These are phyloP conservation scores for Pterocarpus santalinus DNA, from an alignment of 306 rosid genomes.

Conservation along the genomic window DNA sequence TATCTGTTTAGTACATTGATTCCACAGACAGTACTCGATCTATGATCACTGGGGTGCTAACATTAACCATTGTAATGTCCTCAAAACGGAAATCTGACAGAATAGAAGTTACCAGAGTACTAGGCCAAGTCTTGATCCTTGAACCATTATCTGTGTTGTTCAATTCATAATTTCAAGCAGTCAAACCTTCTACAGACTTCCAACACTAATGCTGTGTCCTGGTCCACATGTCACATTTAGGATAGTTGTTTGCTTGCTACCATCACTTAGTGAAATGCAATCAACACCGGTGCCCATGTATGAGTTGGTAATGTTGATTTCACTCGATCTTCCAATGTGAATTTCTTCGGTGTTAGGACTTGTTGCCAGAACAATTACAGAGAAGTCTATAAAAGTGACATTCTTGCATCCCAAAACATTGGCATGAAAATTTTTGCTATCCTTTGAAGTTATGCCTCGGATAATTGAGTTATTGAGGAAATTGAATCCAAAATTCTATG, in stretches of 20 bases:
- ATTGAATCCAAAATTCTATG: conserved; percentile 48
- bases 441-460: conserved; percentile 24
- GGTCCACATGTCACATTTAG: conserved; percentile 48
- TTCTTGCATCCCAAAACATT: conserved; percentile 35
- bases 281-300: conserved; percentile 56
- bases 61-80: conserved; percentile 55
- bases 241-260: conserved; percentile 22
- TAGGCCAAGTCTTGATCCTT: conserved; percentile 61
- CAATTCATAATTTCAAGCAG: conserved; percentile 32
- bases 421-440: conserved; percentile 3
- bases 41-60: conserved; percentile 51
- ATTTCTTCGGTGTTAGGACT: conserved; percentile 64
- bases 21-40: conserved; percentile 72
- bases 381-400: conserved; percentile 35
- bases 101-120: neutral
- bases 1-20: conserved; percentile 51
- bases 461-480: conserved; percentile 45
- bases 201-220: conserved; percentile 60
- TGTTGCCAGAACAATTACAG: conserved; percentile 33
- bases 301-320: conserved; percentile 38
- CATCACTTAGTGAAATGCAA: conserved; percentile 60
- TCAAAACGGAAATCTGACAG: conserved; percentile 49
- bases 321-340: conserved; percentile 52
- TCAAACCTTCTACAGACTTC: conserved; percentile 40
- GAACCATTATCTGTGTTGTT: conserved; percentile 45